Evolutionary conservation across 768 basidiomycete genomes (phyloP).

Genomic region (Leccinum subtestaceum): DNA sequence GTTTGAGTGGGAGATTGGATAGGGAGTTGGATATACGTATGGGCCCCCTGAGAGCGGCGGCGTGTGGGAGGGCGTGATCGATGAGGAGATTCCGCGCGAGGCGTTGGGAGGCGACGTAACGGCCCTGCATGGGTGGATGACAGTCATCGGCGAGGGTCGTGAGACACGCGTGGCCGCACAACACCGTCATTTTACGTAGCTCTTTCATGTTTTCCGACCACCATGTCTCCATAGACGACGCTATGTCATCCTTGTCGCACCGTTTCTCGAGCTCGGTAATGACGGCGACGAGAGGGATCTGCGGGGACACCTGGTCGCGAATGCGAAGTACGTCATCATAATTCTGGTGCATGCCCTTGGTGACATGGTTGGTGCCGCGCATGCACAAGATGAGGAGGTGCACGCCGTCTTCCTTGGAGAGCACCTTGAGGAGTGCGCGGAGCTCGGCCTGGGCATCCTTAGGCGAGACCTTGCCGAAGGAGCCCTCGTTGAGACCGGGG

Average conservation of each 20-base stretch:
- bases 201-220: slow-evolving; percentile 13
- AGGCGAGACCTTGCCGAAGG: slow-evolving; percentile 23
- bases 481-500: slow-evolving; percentile 22
- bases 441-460: slow-evolving; percentile 20
- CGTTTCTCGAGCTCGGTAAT: slow-evolving; percentile 26
- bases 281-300: slow-evolving; percentile 25
- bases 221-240: slow-evolving; percentile 26
- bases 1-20: slow-evolving; percentile 7
- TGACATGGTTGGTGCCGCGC: slow-evolving; percentile 19
- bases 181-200: slow-evolving; percentile 9
- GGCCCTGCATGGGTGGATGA: slow-evolving; percentile 18
- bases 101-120: slow-evolving; percentile 13
- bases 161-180: slow-evolving; percentile 22
- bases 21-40: not conserved
- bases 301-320: slow-evolving; percentile 19
- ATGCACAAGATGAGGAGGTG: slow-evolving; percentile 28
- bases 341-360: slow-evolving; percentile 21
- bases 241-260: slow-evolving; percentile 7
- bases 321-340: slow-evolving; percentile 18
- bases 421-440: slow-evolving; percentile 17
- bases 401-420: slow-evolving; percentile 22
- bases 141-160: slow-evolving; percentile 23
- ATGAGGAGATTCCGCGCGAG: slow-evolving; percentile 24
- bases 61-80: slow-evolving; percentile 17
- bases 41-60: not conserved